Base-by-base conservation (phyloP, 805 yeast species). In the Peterozyma toletana region DNA sequence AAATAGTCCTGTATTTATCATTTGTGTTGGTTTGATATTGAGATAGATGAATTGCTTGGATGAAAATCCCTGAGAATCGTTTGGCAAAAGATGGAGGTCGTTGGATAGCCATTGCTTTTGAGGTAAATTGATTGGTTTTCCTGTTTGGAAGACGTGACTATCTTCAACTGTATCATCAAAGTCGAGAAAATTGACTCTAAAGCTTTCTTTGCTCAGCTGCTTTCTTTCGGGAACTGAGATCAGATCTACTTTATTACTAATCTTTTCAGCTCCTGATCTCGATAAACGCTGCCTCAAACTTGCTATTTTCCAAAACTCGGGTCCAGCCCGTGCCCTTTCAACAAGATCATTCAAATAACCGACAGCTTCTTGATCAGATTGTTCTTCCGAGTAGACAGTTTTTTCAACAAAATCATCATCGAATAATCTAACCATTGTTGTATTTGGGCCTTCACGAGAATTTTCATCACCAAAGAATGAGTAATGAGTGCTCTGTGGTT, bases 281-380 rank as follows among this genome's bases (percentile, higher is more conserved):
- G 27, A 21, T 21, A 21, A 21, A 21, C 27, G 27, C 54, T 50
- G 69, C 67, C 76, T 82, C 42, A 81, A 62, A 34, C 78, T 74
- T 36, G 74, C 67, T 10, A 91, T 83, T 61, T 84, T 85, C 97
- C 97, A 91, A 62, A 87, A 95, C 50, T 86, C 91, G 11, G 91
- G 85, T 9, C 97, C 97, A 29, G 95, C 76, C 96, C 97, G 90
- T 57, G 79, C 84, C 30, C 70, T 64, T 45, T 71, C 75, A 62
- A 87, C 69, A 16, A 78, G 72, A 42, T 78, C 80, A 57, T 89
- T 96, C 60, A 88, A 88, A 57, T 87, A 84, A 2, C 89, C 83
- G 75, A 77, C 68, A 39, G 75, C 59, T 46, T 73, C 75, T 30
- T 63, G 56, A 48, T 75, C 60, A 21, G 70, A 66, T 35, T 49